A percentile compares a stretch with the other conserved stretches of the same genome.
These are phyloP conservation scores for Erigeron canadensis DNA, from an alignment of 129 eudicot genomes.

Conservation along the genomic window DNA sequence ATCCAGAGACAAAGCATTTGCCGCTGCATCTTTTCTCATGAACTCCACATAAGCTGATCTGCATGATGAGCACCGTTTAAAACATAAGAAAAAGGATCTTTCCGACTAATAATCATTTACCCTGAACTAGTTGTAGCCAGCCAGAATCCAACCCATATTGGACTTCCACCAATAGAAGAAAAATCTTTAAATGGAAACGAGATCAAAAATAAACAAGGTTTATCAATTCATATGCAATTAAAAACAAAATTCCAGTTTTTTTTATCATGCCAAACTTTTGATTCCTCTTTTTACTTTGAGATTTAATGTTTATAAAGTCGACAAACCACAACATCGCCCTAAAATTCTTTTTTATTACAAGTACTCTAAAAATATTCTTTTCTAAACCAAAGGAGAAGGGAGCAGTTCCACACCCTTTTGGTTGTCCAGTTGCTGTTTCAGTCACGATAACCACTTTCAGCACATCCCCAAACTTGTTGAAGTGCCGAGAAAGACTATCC, in stretches of 20 bases:
- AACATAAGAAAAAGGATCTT: conserved; percentile 1
- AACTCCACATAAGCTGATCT: conserved; percentile 97
- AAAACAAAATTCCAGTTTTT: not conserved
- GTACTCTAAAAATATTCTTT: too few relatives aligned
- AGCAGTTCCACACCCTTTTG: conserved; percentile 66
- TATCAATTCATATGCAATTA: not conserved
- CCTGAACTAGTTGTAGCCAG: not conserved
- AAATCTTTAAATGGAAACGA: not conserved
- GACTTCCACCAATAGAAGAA: not conserved
- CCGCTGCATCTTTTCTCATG: conserved; percentile 76
- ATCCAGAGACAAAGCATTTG: conserved; percentile 76
- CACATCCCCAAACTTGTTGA: conserved; percentile 92
- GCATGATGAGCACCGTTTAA: conserved; percentile 27
- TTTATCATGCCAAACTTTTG: too few relatives aligned
- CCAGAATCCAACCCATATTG: not conserved
- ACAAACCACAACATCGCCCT: too few relatives aligned
- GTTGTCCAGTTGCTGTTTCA: conserved; percentile 82
- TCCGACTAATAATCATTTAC: not conserved
- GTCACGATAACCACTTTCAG: conserved; percentile 69
- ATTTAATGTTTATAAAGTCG: too few relatives aligned
- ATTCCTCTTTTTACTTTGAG: too few relatives aligned
- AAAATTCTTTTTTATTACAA: too few relatives aligned
- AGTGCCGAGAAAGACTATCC: conserved; percentile 83
- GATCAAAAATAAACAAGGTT: not conserved
- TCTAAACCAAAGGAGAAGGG: conserved; percentile 1